These are phyloP conservation scores for Dionaea muscipula DNA, from an alignment of 179 eudicot genomes.

Conservation along the genomic window DNA sequence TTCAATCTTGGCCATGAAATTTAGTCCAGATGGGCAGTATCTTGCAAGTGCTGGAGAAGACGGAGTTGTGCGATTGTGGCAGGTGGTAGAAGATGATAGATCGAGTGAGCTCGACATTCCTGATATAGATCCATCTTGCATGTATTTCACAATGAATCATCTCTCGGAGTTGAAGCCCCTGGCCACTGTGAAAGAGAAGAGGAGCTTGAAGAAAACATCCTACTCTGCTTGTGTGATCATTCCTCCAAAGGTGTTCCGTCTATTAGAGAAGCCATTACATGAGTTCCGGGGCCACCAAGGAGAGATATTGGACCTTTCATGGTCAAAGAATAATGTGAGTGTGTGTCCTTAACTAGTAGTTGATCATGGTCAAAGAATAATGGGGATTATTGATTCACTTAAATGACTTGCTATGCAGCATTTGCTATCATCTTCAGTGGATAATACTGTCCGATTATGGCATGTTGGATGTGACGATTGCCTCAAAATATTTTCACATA, in stretches of 20 bases:
- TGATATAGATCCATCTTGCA: constrained; percentile 39
- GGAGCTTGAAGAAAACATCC: constrained; percentile 36
- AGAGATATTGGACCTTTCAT: constrained; percentile 83
- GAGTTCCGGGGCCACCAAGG: constrained; percentile 73
- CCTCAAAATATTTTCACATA: constrained; percentile 59
- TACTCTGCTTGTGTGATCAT: constrained; percentile 64
- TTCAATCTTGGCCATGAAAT: constrained; percentile 67
- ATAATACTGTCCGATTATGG: constrained; percentile 86
- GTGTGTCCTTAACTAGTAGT: no score
- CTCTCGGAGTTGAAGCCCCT: constrained; percentile 42
- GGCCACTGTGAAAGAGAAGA: constrained; percentile 33
- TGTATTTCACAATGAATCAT: constrained; percentile 41
- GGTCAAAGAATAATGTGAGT: constrained; percentile 80
- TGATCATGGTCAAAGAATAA: constrained; percentile 78
- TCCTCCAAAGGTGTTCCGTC: constrained; percentile 47
- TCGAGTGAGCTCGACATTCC: constrained; percentile 20
- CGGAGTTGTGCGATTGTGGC: constrained; percentile 73
- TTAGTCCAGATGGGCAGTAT: constrained; percentile 69
- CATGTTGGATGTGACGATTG: constrained; percentile 52
- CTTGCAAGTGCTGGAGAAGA: constrained; percentile 84
- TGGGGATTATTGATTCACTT: constrained; percentile 38
- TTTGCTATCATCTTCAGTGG: constrained; percentile 85
- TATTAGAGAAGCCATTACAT: constrained; percentile 62
- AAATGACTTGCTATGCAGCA: constrained; percentile 25
- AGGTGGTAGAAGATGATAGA: constrained; percentile 47